Conservation (phyloP, 2,329 filamentous ascomycete genomes). For the Sporothrix mexicana region DNA sequence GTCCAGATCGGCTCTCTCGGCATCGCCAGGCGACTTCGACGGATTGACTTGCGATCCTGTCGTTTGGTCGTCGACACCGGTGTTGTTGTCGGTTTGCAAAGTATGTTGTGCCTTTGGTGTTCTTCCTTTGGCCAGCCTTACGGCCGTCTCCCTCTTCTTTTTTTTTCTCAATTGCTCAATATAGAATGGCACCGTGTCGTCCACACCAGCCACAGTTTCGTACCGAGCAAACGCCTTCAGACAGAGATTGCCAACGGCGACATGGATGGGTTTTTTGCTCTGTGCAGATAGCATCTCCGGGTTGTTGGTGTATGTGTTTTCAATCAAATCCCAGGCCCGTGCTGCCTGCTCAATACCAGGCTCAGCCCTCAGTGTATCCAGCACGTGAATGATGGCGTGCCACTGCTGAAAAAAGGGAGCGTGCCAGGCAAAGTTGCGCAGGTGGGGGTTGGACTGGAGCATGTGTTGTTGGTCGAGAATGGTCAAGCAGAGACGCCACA, state of each 20-base stretch:
- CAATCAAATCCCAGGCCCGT: slow-evolving; percentile 46
- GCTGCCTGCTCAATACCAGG: slow-evolving; percentile 42
- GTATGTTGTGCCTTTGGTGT: background rate
- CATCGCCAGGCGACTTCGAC: too few species aligned
- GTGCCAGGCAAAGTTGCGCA: slow-evolving; percentile 45
- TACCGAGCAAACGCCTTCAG: slow-evolving; percentile 41
- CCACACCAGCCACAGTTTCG: background rate
- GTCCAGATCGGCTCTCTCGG: background rate
- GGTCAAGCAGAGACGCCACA: slow-evolving; percentile 43
- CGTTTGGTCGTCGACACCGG: background rate
- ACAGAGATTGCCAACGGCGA: slow-evolving; percentile 45
- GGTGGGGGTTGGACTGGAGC: slow-evolving; percentile 44
- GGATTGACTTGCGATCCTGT: too few species aligned
- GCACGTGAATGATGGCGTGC: slow-evolving; percentile 46
- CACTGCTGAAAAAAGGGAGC: slow-evolving; percentile 44
- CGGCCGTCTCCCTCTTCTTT: background rate
- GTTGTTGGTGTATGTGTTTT: slow-evolving; percentile 45
- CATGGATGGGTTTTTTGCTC: slow-evolving; percentile 42
- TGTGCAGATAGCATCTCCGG: slow-evolving; percentile 39
- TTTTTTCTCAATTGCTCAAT: background rate
- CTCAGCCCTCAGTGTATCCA: slow-evolving; percentile 46
- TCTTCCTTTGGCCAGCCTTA: background rate
- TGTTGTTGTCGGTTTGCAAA: background rate
- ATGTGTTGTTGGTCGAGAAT: slow-evolving; percentile 45
- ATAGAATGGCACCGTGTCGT: background rate